A percentile compares a stretch with the other conserved stretches of the same genome.
Conservation (phyloP, 2,329 filamentous ascomycete genomes). For the Trichoderma breve region DNA sequence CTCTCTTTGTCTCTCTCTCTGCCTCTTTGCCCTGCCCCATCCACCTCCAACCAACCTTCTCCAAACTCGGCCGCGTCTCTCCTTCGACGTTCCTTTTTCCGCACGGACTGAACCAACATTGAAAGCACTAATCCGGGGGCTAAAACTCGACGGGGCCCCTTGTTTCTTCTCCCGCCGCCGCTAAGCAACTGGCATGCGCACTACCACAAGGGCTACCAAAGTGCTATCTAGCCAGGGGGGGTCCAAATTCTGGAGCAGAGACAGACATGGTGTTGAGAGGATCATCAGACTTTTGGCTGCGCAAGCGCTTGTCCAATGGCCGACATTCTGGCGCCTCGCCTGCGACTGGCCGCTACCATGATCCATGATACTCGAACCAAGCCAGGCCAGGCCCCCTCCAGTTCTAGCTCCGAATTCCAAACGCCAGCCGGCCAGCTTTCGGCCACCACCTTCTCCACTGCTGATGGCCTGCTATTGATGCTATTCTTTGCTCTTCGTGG, state of each 20-base stretch:
- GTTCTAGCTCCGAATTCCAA: background rate
- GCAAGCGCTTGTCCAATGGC: background rate
- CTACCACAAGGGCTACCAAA: too few species aligned
- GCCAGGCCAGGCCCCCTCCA: background rate
- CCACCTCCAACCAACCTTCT: background rate
- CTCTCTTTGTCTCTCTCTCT: background rate
- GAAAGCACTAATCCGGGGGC: background rate
- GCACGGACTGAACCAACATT: background rate
- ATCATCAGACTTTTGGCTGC: conserved; percentile 4
- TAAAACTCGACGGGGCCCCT: background rate
- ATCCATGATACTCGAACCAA: background rate
- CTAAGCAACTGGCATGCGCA: background rate
- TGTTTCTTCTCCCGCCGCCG: conserved; percentile 3
- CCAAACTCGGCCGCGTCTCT: background rate
- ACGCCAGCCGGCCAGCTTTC: background rate
- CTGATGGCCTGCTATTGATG: background rate
- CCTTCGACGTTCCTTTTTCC: background rate
- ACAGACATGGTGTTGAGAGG: background rate
- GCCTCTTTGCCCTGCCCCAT: background rate
- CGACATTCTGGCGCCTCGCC: background rate
- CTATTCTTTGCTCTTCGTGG: background rate
- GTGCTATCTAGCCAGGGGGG: too few species aligned
- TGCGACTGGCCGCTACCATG: background rate
- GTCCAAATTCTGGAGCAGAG: too few species aligned
- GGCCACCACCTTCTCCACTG: background rate